A percentile compares a stretch with the other conserved stretches of the same genome.
phyloP scores from a whole-genome alignment of 345 rosid genomes.

The Eucalyptus grandis region DNA sequence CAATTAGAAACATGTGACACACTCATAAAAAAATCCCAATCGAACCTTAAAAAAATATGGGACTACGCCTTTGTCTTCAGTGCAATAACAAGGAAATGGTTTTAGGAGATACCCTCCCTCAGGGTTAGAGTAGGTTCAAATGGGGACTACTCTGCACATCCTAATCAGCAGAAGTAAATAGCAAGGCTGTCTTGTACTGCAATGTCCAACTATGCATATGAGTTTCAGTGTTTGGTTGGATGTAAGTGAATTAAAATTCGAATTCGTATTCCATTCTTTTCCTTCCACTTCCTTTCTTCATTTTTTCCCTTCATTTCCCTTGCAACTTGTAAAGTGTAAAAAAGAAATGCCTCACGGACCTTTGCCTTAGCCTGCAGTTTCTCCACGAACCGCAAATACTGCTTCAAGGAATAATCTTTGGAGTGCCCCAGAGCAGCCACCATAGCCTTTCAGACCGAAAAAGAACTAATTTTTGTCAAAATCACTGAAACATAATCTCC shows the following conservation, averaged over 20 bases:
- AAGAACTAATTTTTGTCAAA: neutral
- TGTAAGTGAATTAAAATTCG: neutral
- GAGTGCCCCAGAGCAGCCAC: conserved; percentile 57
- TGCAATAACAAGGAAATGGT: neutral
- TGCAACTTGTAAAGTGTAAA: neutral
- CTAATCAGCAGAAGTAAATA: neutral
- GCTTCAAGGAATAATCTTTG: conserved; percentile 72
- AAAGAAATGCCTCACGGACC: conserved; percentile 6
- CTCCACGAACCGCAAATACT: conserved; percentile 37
- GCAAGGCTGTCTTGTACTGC: neutral
- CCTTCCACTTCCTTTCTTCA: neutral
- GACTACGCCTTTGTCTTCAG: neutral
- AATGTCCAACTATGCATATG: neutral
- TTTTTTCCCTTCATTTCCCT: neutral
- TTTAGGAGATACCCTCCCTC: neutral
- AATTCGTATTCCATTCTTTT: neutral
- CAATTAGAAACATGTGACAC: neutral
- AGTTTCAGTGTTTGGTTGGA: neutral
- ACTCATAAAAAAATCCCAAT: neutral
- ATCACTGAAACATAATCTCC: neutral
- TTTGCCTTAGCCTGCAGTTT: conserved; percentile 48
- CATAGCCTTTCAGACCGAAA: conserved; percentile 44
- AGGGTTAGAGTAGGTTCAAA: neutral
- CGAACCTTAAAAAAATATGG: neutral
- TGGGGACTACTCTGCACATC: neutral